A percentile compares a stretch with the other conserved stretches of the same genome.
These are phyloP conservation scores for Zelonia costaricensis DNA, from an alignment of 208 protist species.

Conservation along the genomic window DNA sequence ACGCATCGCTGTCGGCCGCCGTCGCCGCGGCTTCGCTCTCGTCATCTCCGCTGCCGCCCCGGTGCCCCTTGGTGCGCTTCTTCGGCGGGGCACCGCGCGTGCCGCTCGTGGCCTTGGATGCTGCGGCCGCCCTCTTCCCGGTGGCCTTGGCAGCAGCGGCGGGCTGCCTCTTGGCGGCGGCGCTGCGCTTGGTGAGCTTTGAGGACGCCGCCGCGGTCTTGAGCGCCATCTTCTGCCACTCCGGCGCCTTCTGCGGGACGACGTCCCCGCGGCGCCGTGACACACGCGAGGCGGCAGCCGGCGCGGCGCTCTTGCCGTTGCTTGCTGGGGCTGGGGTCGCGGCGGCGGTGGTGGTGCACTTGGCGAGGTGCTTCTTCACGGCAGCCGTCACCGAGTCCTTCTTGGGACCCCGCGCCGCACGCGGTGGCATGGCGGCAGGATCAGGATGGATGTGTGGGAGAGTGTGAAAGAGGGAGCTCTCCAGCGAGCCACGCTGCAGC, in stretches of 20 bases:
- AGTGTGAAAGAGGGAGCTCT: too few species aligned
- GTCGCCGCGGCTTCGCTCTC: too few species aligned
- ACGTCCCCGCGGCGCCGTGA: conserved; percentile 22
- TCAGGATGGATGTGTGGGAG: too few species aligned
- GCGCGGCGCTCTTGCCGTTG: neutral
- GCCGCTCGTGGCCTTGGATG: neutral
- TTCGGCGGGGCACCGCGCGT: too few species aligned
- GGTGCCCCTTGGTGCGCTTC: too few species aligned
- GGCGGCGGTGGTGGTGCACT: neutral
- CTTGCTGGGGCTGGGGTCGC: neutral
- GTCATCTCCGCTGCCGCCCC: too few species aligned
- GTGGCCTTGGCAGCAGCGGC: neutral
- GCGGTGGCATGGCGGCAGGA: conserved; percentile 20
- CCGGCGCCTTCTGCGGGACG: conserved; percentile 27
- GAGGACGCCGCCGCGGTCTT: conserved; percentile 17
- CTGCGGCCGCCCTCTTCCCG: neutral
- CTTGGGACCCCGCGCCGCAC: conserved; percentile 6
- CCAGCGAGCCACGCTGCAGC: too few species aligned
- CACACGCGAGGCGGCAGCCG: conserved; percentile 22
- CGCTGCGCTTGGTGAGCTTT: conserved; percentile 12
- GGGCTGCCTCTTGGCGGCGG: neutral
- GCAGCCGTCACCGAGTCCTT: conserved; percentile 20
- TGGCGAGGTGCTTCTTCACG: conserved; percentile 18
- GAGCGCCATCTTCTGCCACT: conserved; percentile 34
- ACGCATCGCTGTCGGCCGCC: neutral